Percentiles rank a stretch among this genome's conserved stretches.
phyloP scores from a whole-genome alignment of 345 rosid genomes.

The Mangifera indica region DNA sequence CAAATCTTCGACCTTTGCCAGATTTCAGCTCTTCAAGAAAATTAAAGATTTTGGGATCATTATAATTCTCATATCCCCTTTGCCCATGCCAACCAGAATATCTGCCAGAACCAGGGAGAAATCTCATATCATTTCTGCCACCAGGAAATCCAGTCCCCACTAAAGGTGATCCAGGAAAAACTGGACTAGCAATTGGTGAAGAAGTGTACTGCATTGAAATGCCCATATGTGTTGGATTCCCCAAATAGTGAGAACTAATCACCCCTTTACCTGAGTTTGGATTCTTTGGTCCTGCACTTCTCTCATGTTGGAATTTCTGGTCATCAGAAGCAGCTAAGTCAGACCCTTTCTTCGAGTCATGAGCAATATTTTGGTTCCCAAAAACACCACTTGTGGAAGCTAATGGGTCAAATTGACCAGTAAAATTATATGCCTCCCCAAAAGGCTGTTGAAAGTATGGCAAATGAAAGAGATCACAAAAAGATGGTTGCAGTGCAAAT shows the following conservation, averaged over 20 bases:
- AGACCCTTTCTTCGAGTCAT: constrained; percentile 35
- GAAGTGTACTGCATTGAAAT: constrained; percentile 45
- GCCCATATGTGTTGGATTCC: constrained; percentile 42
- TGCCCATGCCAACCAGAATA: constrained; percentile 55
- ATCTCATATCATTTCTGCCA: constrained; percentile 32
- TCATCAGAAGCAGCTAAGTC: constrained; percentile 31
- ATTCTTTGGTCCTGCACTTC: constrained; percentile 28
- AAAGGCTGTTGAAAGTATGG: constrained; percentile 48
- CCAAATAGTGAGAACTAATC: constrained; percentile 32
- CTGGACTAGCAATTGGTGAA: constrained; percentile 37
- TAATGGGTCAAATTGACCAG: constrained; percentile 40
- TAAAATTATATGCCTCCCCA: constrained; percentile 33
- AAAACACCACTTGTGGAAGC: constrained; percentile 28
- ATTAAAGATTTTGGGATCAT: constrained; percentile 39
- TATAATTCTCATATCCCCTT: constrained; percentile 39
- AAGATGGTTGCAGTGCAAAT: constrained; percentile 41
- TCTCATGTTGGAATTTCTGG: constrained; percentile 30
- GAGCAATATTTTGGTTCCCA: constrained; percentile 36
- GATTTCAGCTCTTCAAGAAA: constrained; percentile 63
- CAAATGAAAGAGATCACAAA: constrained; percentile 42
- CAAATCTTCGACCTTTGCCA: constrained; percentile 64
- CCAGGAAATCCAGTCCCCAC: constrained; percentile 23
- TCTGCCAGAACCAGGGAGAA: constrained; percentile 31
- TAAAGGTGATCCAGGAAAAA: constrained; percentile 31
- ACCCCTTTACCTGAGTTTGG: constrained; percentile 34